Evolutionary conservation across 768 basidiomycete species (phyloP).

Genomic region (Pleurotus pulmonarius): DNA sequence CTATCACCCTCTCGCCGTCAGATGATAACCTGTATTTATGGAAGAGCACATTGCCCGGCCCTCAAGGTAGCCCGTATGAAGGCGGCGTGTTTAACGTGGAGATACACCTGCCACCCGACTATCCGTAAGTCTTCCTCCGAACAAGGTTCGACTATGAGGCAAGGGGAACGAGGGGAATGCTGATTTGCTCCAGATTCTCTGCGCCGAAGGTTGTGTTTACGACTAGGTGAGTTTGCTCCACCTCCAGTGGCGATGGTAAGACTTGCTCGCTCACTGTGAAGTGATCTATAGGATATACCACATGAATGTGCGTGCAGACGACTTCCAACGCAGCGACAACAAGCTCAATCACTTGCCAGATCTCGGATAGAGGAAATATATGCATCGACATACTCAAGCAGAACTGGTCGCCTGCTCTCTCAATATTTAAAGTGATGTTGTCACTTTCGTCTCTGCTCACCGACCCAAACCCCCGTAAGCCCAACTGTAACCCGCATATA

Average conservation of each 20-base stretch:
- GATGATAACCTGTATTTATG: conserved; percentile 67
- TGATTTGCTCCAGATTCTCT: conserved; percentile 53
- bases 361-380: conserved; percentile 72
- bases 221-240: conserved; percentile 48
- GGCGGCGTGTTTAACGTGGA: conserved; percentile 72
- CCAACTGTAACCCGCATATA: neutral
- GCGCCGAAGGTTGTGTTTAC: conserved; percentile 75
- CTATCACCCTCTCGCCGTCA: conserved; percentile 63
- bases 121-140: conserved; percentile 55
- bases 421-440: conserved; percentile 91
- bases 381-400: conserved; percentile 91
- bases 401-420: conserved; percentile 93
- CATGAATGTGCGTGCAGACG: conserved; percentile 57
- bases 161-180: neutral
- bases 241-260: neutral
- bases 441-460: conserved; percentile 90
- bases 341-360: conserved; percentile 26
- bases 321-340: no score
- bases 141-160: neutral
- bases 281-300: conserved; percentile 71
- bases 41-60: conserved; percentile 78
- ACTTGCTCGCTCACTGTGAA: neutral
- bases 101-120: conserved; percentile 65
- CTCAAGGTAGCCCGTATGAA: conserved; percentile 79
- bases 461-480: conserved; percentile 89